Evolutionary conservation across 345 rosid species (phyloP).

Genomic region (Salix koriyanagi): DNA sequence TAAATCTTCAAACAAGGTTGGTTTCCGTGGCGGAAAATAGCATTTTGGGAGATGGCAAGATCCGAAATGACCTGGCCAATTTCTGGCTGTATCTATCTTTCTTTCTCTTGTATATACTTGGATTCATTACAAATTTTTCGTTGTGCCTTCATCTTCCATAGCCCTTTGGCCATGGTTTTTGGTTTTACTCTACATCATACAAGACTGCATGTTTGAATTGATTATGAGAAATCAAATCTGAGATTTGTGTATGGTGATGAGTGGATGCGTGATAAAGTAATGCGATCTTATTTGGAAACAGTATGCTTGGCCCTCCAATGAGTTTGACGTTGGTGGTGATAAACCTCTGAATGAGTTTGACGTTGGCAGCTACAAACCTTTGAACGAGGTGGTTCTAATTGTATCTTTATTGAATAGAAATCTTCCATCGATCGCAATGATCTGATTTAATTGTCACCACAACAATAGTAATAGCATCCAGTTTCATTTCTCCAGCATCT

Average conservation of each 20-base stretch:
- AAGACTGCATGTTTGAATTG: background rate
- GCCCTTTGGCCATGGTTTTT: background rate
- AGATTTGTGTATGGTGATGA: background rate
- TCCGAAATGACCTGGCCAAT: background rate
- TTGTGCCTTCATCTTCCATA: background rate
- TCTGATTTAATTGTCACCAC: background rate
- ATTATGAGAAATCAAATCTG: background rate
- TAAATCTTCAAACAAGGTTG: conserved; percentile 4
- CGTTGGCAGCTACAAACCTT: background rate
- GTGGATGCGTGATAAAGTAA: background rate
- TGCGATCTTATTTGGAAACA: background rate
- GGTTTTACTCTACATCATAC: background rate
- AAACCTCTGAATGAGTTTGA: background rate
- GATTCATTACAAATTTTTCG: conserved; percentile 6
- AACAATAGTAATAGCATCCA: no score
- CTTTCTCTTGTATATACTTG: conserved; percentile 31
- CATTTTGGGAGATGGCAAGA: conserved; percentile 20
- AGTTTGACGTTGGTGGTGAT: background rate
- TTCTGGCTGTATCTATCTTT: conserved; percentile 9
- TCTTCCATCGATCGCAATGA: background rate
- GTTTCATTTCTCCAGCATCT: no score
- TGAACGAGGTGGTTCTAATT: background rate
- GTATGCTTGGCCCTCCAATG: background rate
- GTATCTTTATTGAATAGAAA: background rate
- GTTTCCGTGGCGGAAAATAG: conserved; percentile 10